Percentiles rank a stretch among this genome's conserved stretches.
These are phyloP conservation scores for Rauvolfia tetraphylla DNA, from an alignment of 257 asterid genomes.

Conservation along the genomic window DNA sequence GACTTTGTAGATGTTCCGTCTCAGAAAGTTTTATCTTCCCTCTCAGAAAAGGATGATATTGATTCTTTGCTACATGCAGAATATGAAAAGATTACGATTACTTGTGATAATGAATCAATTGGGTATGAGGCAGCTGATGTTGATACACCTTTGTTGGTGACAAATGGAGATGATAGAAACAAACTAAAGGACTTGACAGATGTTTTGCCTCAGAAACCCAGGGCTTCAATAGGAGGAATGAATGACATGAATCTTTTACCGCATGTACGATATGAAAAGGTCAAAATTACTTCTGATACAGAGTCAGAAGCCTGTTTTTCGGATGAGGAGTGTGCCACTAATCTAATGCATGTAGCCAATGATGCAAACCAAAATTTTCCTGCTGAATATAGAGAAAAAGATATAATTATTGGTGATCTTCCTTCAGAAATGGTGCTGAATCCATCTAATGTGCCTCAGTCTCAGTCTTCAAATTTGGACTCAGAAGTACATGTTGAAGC, in stretches of 20 bases:
- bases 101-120: slow-evolving; percentile 33
- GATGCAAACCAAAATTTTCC: slow-evolving; percentile 9
- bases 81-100: slow-evolving; percentile 28
- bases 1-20: neutral
- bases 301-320: slow-evolving; percentile 31
- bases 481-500: slow-evolving; percentile 23
- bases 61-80: slow-evolving; percentile 21
- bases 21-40: neutral
- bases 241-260: slow-evolving; percentile 20
- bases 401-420: slow-evolving; percentile 18
- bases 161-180: slow-evolving; percentile 2
- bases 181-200: slow-evolving; percentile 2
- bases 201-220: too few species aligned
- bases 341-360: slow-evolving; percentile 13
- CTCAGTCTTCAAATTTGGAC: slow-evolving; percentile 20
- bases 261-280: slow-evolving; percentile 29
- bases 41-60: neutral
- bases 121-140: neutral
- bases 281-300: slow-evolving; percentile 33
- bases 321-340: slow-evolving; percentile 24
- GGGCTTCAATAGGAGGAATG: neutral
- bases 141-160: slow-evolving; percentile 6
- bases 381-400: slow-evolving; percentile 12
- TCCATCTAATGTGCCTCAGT: slow-evolving; percentile 25
- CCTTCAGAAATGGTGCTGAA: slow-evolving; percentile 36